Evolutionary conservation across 2,329 filamentous ascomycete genomes (phyloP).

Genomic region (Dactylellina drechsleri): DNA sequence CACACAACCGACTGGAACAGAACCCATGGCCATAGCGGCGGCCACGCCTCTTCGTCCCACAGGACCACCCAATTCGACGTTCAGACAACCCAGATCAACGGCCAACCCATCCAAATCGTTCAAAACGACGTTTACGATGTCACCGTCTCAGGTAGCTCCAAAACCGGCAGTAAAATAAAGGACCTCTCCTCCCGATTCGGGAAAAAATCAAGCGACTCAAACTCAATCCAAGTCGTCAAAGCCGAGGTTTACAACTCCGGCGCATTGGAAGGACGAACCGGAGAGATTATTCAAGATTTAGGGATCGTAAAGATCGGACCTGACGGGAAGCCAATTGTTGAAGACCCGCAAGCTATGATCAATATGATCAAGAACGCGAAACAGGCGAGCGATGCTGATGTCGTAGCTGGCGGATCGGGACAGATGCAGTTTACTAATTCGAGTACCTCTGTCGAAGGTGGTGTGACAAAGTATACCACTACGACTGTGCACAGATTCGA

Average conservation of each 20-base stretch:
- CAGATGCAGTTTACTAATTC: conserved; percentile 16
- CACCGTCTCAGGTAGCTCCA: conserved; percentile 1
- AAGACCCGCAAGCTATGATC: conserved; percentile 23
- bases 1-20: conserved; percentile 27
- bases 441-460: conserved; percentile 7
- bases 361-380: conserved; percentile 28
- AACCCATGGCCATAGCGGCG: neutral
- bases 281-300: conserved; percentile 25
- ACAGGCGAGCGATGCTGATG: conserved; percentile 20
- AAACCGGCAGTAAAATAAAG: neutral
- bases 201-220: neutral
- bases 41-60: neutral
- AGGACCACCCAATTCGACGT: neutral
- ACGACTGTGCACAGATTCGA: conserved; percentile 14
- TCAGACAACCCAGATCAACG: conserved; percentile 8
- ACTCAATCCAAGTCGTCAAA: conserved; percentile 12
- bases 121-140: conserved; percentile 15
- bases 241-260: conserved; percentile 41
- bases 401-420: conserved; percentile 16
- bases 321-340: conserved; percentile 16
- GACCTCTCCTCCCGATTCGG: neutral
- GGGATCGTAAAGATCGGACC: conserved; percentile 25
- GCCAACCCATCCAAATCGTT: conserved; percentile 10
- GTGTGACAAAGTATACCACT: conserved; percentile 24
- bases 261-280: conserved; percentile 26